Evolutionary conservation across 768 basidiomycete genomes (phyloP), one percentile per base, ranked within the genome.

Genomic region (Kwoniella newhampshirensis): DNA sequence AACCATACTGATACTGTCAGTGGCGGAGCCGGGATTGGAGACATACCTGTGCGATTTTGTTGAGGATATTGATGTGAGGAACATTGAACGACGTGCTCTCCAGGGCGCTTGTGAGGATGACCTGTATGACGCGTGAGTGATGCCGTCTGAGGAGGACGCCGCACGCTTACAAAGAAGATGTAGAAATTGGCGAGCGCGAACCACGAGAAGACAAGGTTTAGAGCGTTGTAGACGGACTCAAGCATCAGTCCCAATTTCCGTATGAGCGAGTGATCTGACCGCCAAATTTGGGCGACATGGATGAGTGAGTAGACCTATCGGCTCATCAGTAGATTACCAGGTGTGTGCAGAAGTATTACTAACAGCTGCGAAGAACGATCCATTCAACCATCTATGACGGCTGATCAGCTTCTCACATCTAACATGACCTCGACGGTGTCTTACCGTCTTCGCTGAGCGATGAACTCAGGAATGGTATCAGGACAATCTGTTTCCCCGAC

Each of bases 401-500:
- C n/a, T n/a, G n/a, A n/a, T n/a, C n/a, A n/a, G n/a, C n/a, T n/a
- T n/a, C n/a, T n/a, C n/a, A n/a, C n/a, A n/a, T n/a, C n/a, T n/a
- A n/a, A n/a, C n/a, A n/a, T 13, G 12, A 37, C 36, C 36, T n/a
- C 17, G 18, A 23, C 42, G 43, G 20, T n/a, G 3, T 89, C 81
- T 88, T 86, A 93, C 63, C 91, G 84, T 47, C 91, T 82, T 5
- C 92, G 85, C 68, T 97, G 94, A 57, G 83, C 82, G 71, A 96
- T 97, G 74, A 96, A 97, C 76, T 97, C 94, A 2, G 92, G 86
- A 15, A 96, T 82, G 1, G 85, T 82, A 35, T 90, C 87, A 28
- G 93, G 93, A 3, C 94, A 92, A 78, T 98, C 93, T n/a, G 93
- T 97, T 40, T 91, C 83, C 0, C 91, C 93, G 64, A 93, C 91